These are phyloP conservation scores for Raphidocelis subcapitata DNA, from an alignment of 139 green algal genomes.

Conservation along the genomic window DNA sequence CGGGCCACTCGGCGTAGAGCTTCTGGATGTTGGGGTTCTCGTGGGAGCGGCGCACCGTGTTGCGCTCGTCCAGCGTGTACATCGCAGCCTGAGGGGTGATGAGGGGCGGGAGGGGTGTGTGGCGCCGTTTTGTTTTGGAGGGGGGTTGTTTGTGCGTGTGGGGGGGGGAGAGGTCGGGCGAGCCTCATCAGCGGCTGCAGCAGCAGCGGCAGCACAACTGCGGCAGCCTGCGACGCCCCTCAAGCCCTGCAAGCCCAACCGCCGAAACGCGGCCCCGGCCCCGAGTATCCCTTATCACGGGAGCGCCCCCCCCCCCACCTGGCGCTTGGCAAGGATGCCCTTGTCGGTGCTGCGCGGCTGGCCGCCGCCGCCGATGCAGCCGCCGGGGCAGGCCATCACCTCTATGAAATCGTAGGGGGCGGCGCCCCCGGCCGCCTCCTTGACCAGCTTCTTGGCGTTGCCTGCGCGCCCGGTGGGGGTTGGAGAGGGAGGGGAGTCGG, in stretches of 20 bases:
- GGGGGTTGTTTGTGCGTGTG: no score
- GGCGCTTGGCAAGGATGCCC: conserved; percentile 43
- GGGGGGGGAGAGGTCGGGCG: no score
- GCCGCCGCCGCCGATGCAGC: conserved; percentile 88
- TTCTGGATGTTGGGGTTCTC: conserved; percentile 44
- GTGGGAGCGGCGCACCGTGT: conserved; percentile 30
- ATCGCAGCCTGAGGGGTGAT: conserved; percentile 43
- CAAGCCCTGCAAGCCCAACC: no score
- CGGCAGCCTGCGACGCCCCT: no score
- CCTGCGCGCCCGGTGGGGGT: no score
- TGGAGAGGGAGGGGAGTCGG: no score
- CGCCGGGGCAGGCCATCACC: conserved; percentile 88
- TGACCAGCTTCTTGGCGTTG: conserved; percentile 74
- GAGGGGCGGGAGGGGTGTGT: no score
- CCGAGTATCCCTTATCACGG: no score
- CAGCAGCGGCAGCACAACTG: no score
- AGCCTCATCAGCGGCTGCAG: no score
- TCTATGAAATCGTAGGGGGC: conserved; percentile 82
- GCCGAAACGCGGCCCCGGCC: no score
- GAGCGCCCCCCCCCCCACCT: conserved; percentile 5
- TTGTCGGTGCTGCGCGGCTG: conserved; percentile 59
- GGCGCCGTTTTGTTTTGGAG: no score
- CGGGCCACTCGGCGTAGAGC: conserved; percentile 26
- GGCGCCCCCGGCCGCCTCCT: conserved; percentile 21
- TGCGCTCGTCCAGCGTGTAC: conserved; percentile 46